A percentile compares a stretch with the other conserved stretches of the same genome.
phyloP scores from a whole-genome alignment of 176 grass and related monocot genomes.

The Saccharum officinarum region DNA sequence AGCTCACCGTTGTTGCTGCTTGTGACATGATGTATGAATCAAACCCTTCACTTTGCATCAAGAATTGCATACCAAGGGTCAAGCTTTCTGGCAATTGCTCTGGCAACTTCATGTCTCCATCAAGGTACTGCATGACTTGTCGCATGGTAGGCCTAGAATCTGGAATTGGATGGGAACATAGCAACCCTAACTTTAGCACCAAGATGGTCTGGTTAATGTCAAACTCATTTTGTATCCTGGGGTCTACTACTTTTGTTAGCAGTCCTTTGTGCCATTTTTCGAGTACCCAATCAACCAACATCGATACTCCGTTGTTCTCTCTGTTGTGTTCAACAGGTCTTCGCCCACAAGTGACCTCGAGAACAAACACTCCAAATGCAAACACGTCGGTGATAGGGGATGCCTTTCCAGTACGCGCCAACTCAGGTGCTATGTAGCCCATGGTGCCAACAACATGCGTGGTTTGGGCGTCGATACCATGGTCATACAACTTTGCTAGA shows the following conservation, averaged over 20 bases:
- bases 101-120: conserved; percentile 12
- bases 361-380: conserved; percentile 19
- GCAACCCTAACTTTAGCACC: background rate
- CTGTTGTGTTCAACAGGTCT: background rate
- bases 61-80: background rate
- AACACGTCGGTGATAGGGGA: conserved; percentile 14
- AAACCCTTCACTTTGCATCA: background rate
- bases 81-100: background rate
- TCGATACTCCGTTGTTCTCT: background rate
- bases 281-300: conserved; percentile 13
- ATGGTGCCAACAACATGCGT: conserved; percentile 21
- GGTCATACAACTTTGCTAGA: conserved; percentile 21
- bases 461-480: background rate
- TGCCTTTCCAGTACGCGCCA: background rate
- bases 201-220: background rate
- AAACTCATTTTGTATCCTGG: background rate
- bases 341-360: conserved; percentile 19
- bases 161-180: background rate
- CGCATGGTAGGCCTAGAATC: background rate
- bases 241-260: background rate
- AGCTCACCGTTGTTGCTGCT: background rate
- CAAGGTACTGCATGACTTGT: conserved; percentile 32
- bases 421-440: conserved; percentile 30
- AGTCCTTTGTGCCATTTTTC: background rate
- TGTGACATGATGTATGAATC: conserved; percentile 10